A percentile compares a stretch with the other conserved stretches of the same genome.
phyloP scores from a whole-genome alignment of 1,284 basidiomycete genomes.

The Lignosus rhinocerotis region DNA sequence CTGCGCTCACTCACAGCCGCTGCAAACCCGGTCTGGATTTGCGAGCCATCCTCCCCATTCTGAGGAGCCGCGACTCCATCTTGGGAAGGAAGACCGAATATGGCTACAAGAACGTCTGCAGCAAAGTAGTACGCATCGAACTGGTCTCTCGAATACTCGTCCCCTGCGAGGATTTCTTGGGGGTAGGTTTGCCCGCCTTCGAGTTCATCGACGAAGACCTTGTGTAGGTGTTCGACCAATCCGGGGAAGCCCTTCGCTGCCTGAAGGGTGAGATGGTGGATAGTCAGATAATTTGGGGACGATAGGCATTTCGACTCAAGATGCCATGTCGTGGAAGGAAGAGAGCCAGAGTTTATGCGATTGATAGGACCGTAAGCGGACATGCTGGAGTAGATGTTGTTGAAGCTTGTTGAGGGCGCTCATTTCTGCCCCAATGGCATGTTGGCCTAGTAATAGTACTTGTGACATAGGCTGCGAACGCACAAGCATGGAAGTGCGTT shows the following conservation, averaged over 20 bases:
- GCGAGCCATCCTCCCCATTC: conserved; percentile 32
- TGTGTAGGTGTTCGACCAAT: conserved; percentile 62
- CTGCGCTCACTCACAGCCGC: conserved; percentile 46
- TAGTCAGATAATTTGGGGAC: conserved; percentile 36
- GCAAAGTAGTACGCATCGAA: conserved; percentile 79
- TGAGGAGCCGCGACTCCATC: conserved; percentile 22
- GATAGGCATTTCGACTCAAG: conserved; percentile 10
- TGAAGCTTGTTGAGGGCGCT: no score
- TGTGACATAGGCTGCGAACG: no score
- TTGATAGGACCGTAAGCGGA: conserved; percentile 36
- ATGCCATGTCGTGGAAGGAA: conserved; percentile 32
- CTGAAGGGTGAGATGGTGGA: conserved; percentile 66
- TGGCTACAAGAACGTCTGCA: conserved; percentile 74
- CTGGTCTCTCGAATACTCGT: conserved; percentile 49
- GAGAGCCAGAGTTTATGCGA: conserved; percentile 6
- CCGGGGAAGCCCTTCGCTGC: conserved; percentile 45
- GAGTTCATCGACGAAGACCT: conserved; percentile 72
- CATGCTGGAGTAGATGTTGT: conserved; percentile 18
- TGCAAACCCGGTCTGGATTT: conserved; percentile 41
- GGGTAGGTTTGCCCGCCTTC: conserved; percentile 83
- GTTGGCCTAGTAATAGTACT: no score
- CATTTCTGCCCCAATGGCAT: no score
- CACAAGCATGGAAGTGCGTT: no score
- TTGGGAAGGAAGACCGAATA: conserved; percentile 39
- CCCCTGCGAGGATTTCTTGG: conserved; percentile 53